Evolutionary conservation across 2,329 filamentous ascomycete species (phyloP).

Genomic region (Leptographium galeiforme): DNA sequence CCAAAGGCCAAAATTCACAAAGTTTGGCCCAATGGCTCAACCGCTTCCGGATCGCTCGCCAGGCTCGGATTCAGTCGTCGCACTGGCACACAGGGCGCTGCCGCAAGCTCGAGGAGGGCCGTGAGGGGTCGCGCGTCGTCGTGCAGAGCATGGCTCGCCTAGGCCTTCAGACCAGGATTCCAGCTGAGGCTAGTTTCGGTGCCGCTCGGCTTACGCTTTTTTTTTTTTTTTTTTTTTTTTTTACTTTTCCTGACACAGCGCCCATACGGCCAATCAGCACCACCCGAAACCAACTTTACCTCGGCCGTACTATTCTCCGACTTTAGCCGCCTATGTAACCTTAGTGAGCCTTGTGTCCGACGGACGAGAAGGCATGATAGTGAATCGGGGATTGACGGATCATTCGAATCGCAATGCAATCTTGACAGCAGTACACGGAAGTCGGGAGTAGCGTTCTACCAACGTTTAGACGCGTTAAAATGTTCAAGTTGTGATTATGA

Average conservation of each 20-base stretch:
- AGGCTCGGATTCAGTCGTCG: neutral
- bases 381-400: too few relatives aligned
- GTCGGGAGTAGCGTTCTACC: too few relatives aligned
- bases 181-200: neutral
- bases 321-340: neutral
- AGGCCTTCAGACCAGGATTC: neutral
- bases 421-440: too few relatives aligned
- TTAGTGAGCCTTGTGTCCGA: too few relatives aligned
- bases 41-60: neutral
- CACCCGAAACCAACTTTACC: neutral
- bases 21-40: neutral
- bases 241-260: neutral
- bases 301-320: conserved; percentile 1
- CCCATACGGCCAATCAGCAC: neutral
- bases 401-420: too few relatives aligned
- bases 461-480: too few relatives aligned
- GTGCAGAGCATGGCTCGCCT: neutral
- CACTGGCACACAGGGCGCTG: neutral
- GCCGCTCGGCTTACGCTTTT: neutral
- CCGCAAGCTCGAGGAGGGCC: neutral
- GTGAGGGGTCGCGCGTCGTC: neutral
- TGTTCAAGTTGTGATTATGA: too few relatives aligned
- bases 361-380: too few relatives aligned
- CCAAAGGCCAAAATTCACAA: too few relatives aligned
- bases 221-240: neutral